Conservation (phyloP, 371 early-diverging fungal genomes). For the Apophysomyces trapeziformis region DNA sequence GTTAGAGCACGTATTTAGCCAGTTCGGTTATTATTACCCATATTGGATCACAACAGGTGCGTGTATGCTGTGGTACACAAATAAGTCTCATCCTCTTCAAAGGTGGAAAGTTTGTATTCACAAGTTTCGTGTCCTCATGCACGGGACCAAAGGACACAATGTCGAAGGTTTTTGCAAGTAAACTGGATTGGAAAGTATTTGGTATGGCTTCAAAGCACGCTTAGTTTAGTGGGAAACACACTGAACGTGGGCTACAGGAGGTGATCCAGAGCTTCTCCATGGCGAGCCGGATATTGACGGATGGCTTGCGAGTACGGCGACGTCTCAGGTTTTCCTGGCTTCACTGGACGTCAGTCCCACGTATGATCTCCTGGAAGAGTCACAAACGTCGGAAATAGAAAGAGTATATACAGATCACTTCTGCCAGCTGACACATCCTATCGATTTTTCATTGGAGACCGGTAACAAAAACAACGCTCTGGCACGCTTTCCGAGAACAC, state of each 20-base stretch:
- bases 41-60: not conserved
- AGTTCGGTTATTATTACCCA: not conserved
- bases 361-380: not conserved
- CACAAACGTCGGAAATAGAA: not conserved
- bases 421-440: not conserved
- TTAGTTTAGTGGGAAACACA: not conserved
- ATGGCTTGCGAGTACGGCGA: not conserved
- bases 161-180: not conserved
- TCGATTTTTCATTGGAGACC: not conserved
- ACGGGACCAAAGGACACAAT: not conserved
- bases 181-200: not conserved
- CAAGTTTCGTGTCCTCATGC: not conserved
- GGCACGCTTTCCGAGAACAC: not conserved
- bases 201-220: not conserved
- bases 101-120: constrained; percentile 1
- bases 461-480: not conserved
- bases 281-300: not conserved
- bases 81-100: not conserved
- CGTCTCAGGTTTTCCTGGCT: not conserved
- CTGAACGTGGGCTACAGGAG: not conserved
- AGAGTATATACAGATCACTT: not conserved
- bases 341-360: not conserved
- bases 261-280: not conserved
- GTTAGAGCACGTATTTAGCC: not conserved
- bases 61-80: not conserved